phyloP scores from a whole-genome alignment of 78 protist genomes.

The Tieghemostelium lacteum region DNA sequence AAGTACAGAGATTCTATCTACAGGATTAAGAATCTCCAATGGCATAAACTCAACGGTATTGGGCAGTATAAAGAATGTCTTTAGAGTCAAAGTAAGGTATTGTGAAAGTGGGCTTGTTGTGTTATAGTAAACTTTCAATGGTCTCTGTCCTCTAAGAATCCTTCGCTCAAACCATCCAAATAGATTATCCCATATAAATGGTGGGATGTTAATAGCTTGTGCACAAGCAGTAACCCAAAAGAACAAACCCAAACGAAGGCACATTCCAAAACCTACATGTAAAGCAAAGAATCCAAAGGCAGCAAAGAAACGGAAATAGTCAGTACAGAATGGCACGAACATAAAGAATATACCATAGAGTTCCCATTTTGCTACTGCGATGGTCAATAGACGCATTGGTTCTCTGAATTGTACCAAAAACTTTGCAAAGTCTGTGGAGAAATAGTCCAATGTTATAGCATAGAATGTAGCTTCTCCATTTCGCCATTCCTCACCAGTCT shows the following conservation, averaged over 20 bases:
- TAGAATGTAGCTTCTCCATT: slow-evolving; percentile 54
- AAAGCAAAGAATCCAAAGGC: slow-evolving; percentile 32
- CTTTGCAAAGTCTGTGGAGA: neutral
- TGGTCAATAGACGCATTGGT: neutral
- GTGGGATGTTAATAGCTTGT: slow-evolving; percentile 3
- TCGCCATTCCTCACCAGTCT: slow-evolving; percentile 55
- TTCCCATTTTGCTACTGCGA: slow-evolving; percentile 39
- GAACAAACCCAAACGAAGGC: slow-evolving; percentile 8
- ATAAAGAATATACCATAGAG: neutral
- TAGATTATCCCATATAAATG: slow-evolving; percentile 17
- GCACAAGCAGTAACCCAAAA: slow-evolving; percentile 29
- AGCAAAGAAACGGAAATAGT: slow-evolving; percentile 11
- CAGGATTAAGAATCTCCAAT: slow-evolving; percentile 1
- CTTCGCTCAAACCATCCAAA: slow-evolving; percentile 1
- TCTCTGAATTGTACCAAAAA: neutral
- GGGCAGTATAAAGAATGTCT: slow-evolving; percentile 19
- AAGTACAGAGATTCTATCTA: neutral
- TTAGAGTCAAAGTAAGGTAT: slow-evolving; percentile 1
- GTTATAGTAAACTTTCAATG: slow-evolving; percentile 9
- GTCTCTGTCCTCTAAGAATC: neutral
- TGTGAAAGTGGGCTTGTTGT: slow-evolving; percentile 8
- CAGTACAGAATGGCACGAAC: slow-evolving; percentile 8
- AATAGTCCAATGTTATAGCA: slow-evolving; percentile 23
- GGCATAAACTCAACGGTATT: neutral
- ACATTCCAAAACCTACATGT: slow-evolving; percentile 6